Evolutionary conservation across 2,329 filamentous ascomycete species (phyloP), one percentile per base, ranked within the genome.

Genomic region (Aureobasidium sp.): DNA sequence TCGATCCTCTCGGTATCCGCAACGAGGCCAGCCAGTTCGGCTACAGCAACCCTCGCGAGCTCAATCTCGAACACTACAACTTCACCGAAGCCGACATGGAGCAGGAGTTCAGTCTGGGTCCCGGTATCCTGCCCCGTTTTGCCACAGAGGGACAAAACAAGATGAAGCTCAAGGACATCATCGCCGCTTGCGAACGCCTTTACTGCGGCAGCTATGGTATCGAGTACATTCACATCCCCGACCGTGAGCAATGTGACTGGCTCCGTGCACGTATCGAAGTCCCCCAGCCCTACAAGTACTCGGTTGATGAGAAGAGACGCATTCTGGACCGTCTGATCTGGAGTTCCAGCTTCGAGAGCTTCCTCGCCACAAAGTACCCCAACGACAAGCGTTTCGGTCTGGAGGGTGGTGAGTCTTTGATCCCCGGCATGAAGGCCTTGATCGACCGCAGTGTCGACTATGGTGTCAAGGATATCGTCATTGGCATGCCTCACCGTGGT

Each of bases 311-410:
- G 79, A 98, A 98, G 82, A 88, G 93, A 67, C 84, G 93, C 61
- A 95, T 98, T 62, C 80, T 98, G 61, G 93, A 98, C 74, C 88
- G 93, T 67, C 79, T 98, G 60, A 98, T 98, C 71, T 98, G 93
- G 93, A 91, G 88, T 69, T 95, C 90, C 59, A 96, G 89, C 73
- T 98, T 98, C 70, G 93, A 98, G 76, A 76, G 83, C 56, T 98
- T 98, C 80, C 77, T 95, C 61, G 85, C 93, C 54, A 96, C 90
- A 55, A 98, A 98, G 74, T 97, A 96, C 74, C 93, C 93, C 70
- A 98, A 98, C 73, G 93, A 98, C 76, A 98, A 98, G 81, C 88
- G 93, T 67, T 98, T 98, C 72, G 93, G 93, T 74, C 82, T 98
- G 24, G 93, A 98, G 75, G 93, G 93, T 68, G 95, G 90, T 67